Conservation (phyloP, 345 rosid species). For the Hypericum perforatum region DNA sequence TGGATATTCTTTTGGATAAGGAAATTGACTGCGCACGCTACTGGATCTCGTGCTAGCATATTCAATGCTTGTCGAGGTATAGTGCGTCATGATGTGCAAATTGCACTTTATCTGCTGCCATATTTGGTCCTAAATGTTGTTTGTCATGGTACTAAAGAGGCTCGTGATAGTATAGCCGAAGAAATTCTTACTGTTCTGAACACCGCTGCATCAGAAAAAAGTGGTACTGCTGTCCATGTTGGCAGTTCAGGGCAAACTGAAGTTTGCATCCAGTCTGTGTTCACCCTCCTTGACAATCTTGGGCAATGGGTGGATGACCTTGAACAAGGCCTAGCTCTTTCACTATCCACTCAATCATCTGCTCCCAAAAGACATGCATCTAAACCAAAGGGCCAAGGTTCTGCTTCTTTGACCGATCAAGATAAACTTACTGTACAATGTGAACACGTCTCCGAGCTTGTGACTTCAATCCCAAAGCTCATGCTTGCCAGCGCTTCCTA, state of each 20-base stretch:
- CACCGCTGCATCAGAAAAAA: slow-evolving; percentile 74
- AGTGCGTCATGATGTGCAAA: slow-evolving; percentile 95
- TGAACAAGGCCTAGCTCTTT: slow-evolving; percentile 77
- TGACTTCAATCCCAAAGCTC: slow-evolving; percentile 76
- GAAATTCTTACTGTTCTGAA: slow-evolving; percentile 82
- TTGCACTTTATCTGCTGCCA: slow-evolving; percentile 80
- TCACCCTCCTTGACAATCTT: slow-evolving; percentile 94
- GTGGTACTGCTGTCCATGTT: slow-evolving; percentile 47
- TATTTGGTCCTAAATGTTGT: slow-evolving; percentile 80
- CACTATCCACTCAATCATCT: slow-evolving; percentile 44
- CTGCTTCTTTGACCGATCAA: slow-evolving; percentile 37
- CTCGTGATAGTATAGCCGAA: slow-evolving; percentile 68
- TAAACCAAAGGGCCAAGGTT: slow-evolving; percentile 47
- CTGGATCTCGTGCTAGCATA: slow-evolving; percentile 75
- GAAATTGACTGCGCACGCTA: slow-evolving; percentile 77
- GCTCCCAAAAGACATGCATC: slow-evolving; percentile 53
- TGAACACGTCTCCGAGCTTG: slow-evolving; percentile 78
- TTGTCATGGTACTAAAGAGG: slow-evolving; percentile 80
- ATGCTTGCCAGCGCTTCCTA: slow-evolving; percentile 86
- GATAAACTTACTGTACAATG: slow-evolving; percentile 73
- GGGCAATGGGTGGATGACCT: slow-evolving; percentile 97
- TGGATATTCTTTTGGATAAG: slow-evolving; percentile 85
- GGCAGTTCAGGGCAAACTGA: slow-evolving; percentile 61
- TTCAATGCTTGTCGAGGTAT: slow-evolving; percentile 92
- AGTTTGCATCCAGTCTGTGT: slow-evolving; percentile 91